Base-by-base conservation (phyloP, 208 protist species). In the Perkinsela sp. region DNA sequence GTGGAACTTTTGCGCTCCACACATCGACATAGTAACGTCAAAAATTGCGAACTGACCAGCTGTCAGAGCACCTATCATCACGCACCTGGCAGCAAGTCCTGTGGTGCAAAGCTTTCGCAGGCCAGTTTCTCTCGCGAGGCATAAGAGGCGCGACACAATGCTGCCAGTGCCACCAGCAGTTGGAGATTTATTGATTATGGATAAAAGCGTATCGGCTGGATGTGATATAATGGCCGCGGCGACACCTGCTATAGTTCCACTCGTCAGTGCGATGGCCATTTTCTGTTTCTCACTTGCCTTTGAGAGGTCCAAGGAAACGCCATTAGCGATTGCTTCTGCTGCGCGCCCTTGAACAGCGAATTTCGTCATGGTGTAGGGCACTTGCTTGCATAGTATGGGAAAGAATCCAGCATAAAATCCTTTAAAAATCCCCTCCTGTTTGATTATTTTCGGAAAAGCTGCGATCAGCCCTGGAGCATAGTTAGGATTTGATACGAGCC, bases 11-110 rank as follows among this genome's bases (percentile, higher is more conserved):
- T 72, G 29, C 16, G 70, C 70, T n/a, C 74, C 72, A 32, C 68
- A 28, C 15, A 57, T 29, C 29, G 30, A 57, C 69, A 74, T 72
- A 1, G 73, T 72, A 30, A 57, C 70, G 72, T 96, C 93, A 72
- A 95, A 96, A 78, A 97, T 95, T 76, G 76, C 94, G 88, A 86
- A 96, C 83, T 96, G 93, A 48, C 93, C 75, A 75, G 86, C 92
- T 67, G 91, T 96, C 67, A 96, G 84, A 67, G 92, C 94, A 75
- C 91, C 92, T 73, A 96, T 94, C 93, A 96, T 96, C 70, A 96
- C 68, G 73, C 95, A 90, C 83, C 93, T 86, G 29, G 92, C 78
- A 32, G 83, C 86, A 13, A 96, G 78, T 67, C 93, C 91, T 70
- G 81, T 86, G n/a, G 75, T 83, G 83, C 79, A 92, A 13, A 90